Base-by-base conservation (phyloP, 371 early-diverging fungal genomes). In the Zopfochytrium polystomum region DNA sequence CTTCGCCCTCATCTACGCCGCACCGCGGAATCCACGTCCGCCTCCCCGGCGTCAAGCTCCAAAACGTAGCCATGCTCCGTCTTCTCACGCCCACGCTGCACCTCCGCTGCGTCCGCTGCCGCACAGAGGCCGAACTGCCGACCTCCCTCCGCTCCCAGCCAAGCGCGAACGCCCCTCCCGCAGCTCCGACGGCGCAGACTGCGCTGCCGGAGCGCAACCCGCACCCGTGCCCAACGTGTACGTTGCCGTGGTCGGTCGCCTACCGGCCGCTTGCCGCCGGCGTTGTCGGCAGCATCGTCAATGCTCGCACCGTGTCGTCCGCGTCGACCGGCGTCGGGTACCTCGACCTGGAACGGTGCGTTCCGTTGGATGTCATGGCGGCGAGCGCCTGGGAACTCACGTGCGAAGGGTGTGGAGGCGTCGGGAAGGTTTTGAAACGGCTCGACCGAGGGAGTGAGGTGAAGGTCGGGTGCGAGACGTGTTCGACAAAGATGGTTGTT, bases 91-190 rank as follows among this genome's bases (percentile, higher is more conserved):
- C 92, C 6, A 79, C 76, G 50, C 34, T 92, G 3, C 42, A 81
- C 4, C 85, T 90, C 13, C 81, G 83, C 22, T 93, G 94, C 60
- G 65, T 59, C 2, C 79, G 90, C 1, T 93, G 93, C n/a, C n/a
- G n/a, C n/a, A n/a, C 79, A 90, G 87, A 62, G 58, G 52, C 58
- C 22, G 42, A 15, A 30, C 30, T 43, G 66, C 52, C 59, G 31
- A 23, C 32, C 47, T 51, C 62, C 1, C 49, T 31, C 32, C 51
- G 47, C 15, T 47, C 27, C 46, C 65, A 27, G n/a, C 55, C 48
- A n/a, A 64, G 11, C 53, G 51, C 27, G 77, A 84, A 55, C 67
- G 67, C n/a, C 82, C 84, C 47, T 63, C 78, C 45, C 86, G 87
- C 87, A 72, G 67, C 55, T 66, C 29, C 53, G 15, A 31, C 9